A percentile compares a stretch with the other conserved stretches of the same genome.
Conservation (phyloP, 768 basidiomycete genomes). For the Daedaleopsis sinensis region DNA sequence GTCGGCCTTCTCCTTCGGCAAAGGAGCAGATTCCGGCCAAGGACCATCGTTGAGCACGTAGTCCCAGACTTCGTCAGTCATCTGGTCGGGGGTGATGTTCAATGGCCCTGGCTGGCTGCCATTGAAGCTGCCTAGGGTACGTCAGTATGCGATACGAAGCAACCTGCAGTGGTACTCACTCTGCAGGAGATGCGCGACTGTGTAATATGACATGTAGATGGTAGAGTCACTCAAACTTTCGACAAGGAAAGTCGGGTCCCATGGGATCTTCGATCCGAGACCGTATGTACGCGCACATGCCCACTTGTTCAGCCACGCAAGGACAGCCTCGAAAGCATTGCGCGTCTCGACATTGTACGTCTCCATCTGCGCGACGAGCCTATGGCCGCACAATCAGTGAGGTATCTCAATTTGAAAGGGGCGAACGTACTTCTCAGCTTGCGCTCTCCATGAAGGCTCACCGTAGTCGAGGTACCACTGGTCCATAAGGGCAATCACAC, state of each 20-base stretch:
- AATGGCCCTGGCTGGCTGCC: slow-evolving; percentile 81
- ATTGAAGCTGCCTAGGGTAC: slow-evolving; percentile 63
- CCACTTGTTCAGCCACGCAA: slow-evolving; percentile 98
- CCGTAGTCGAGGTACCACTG: slow-evolving; percentile 99
- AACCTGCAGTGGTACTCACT: slow-evolving; percentile 47
- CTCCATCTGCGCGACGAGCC: slow-evolving; percentile 84
- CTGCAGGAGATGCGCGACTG: slow-evolving; percentile 88
- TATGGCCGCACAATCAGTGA: slow-evolving; percentile 34
- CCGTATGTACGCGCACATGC: slow-evolving; percentile 99
- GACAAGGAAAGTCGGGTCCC: slow-evolving; percentile 96
- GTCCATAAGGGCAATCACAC: slow-evolving; percentile 96
- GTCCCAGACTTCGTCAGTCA: slow-evolving; percentile 99
- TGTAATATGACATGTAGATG: slow-evolving; percentile 99
- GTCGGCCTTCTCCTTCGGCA: slow-evolving; percentile 79
- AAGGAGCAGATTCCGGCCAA: slow-evolving; percentile 66
- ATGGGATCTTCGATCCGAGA: slow-evolving; percentile 92
- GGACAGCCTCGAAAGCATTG: slow-evolving; percentile 86
- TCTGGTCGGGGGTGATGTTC: slow-evolving; percentile 84
- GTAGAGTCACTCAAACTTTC: slow-evolving; percentile 98
- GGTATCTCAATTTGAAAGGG: neutral
- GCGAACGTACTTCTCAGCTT: slow-evolving; percentile 73
- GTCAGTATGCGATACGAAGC: slow-evolving; percentile 13
- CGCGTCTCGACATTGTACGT: slow-evolving; percentile 91
- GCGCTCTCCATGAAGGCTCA: slow-evolving; percentile 83
- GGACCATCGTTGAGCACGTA: slow-evolving; percentile 83